phyloP scores from a whole-genome alignment of 805 yeast species.

The Candida vaughaniae region DNA sequence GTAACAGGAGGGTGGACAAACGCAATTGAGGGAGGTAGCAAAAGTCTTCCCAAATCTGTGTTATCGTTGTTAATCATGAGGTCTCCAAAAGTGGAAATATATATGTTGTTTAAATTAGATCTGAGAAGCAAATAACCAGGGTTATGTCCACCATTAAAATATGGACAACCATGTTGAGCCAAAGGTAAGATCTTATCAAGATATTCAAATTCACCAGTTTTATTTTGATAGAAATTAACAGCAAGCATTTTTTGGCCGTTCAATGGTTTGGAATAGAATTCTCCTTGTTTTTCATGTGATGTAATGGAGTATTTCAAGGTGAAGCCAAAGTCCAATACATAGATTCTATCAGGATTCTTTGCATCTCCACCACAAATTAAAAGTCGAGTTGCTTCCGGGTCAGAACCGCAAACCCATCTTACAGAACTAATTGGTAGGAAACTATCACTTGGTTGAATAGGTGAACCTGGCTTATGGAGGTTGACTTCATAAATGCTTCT shows the following conservation, averaged over 20 bases:
- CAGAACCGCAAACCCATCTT: conserved; percentile 75
- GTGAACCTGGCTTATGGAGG: conserved; percentile 52
- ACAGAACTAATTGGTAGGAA: conserved; percentile 51
- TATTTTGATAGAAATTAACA: conserved; percentile 21
- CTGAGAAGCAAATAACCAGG: conserved; percentile 64
- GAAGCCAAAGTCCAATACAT: conserved; percentile 70
- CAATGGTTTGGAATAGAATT: conserved; percentile 66
- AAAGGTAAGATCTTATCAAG: conserved; percentile 31
- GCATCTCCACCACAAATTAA: conserved; percentile 69
- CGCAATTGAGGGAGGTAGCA: conserved; percentile 79
- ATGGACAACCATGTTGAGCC: conserved; percentile 54
- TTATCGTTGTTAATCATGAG: conserved; percentile 16
- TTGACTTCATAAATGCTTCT: conserved; percentile 66
- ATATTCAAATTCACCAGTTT: conserved; percentile 21
- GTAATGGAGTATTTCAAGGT: conserved; percentile 80
- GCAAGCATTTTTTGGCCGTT: conserved; percentile 32
- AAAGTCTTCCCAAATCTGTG: conserved; percentile 23
- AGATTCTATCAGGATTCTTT: conserved; percentile 26
- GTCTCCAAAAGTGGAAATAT: conserved; percentile 55
- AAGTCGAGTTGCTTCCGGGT: conserved; percentile 78
- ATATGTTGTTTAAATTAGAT: conserved; percentile 63
- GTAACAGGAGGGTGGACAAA: conserved; percentile 77
- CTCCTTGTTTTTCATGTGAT: conserved; percentile 79
- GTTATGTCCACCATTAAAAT: conserved; percentile 75
- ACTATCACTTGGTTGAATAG: conserved; percentile 16